Base-by-base conservation (phyloP, 2,329 filamentous ascomycete species). In the Alternaria hordeiaustralica region DNA sequence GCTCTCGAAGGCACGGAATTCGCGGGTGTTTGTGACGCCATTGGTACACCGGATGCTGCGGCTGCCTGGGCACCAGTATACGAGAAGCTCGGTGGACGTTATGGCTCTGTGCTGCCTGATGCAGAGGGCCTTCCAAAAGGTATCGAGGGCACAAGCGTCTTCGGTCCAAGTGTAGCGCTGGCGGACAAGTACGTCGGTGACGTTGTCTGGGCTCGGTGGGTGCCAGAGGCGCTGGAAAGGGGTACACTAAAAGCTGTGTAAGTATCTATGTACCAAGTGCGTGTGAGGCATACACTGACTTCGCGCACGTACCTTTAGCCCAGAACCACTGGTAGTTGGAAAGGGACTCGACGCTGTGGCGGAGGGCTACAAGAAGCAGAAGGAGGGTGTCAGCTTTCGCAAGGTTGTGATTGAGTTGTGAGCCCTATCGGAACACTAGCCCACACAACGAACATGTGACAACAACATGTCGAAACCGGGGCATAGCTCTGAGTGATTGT, bases 1-100 rank as follows among this genome's bases (percentile, higher is more conserved):
- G 81, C 81, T 21, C 73, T 84, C 58, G 71, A 82, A 59, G 80
- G 78, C 5, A 80, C 78, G 3, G 78, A 81, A 12, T 83, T 82
- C 54, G 72, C 70, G 7, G 83, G 83, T 26, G 72, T 81, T n/a
- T 83, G 79, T 62, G 83, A 84, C 62, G 70, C 70, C 43, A 80
- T 78, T 25, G 71, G 73, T 21, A 70, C 68, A 5, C 58, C 70
- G 4, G 69, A 73, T 12, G 65, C 74, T 15, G 67, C 58, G 5
- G 60, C 61, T 23, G 68, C 66, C 2, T 78, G 75, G 75, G 44
- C 69, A 12, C 73, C 75, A 4, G 64, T 78, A 6, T 75, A 67
- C 45, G 63, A 75, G 62, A 73, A 74, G 58, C 68, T 76, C 1
- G 75, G 76, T 33, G 75, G 76, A 7, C 65, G 67, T 18, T 78